These are phyloP conservation scores for Silybum marianum DNA, from an alignment of 129 eudicot species.

Conservation along the genomic window DNA sequence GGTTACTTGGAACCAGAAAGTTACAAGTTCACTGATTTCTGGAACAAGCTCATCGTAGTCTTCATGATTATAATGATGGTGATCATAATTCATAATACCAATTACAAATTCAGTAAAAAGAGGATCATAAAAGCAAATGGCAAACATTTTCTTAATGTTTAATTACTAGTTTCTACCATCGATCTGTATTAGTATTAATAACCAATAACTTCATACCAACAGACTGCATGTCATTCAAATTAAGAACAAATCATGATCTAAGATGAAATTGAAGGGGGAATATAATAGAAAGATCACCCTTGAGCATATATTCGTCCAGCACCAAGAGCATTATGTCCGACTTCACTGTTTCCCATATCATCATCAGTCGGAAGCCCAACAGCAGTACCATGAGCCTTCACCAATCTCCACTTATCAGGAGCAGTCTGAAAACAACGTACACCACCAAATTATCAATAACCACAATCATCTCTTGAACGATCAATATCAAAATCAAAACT, in stretches of 20 bases:
- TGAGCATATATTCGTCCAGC: slow-evolving; percentile 94
- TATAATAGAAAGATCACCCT: slow-evolving; percentile 47
- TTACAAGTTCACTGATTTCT: neutral
- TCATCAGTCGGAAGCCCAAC: slow-evolving; percentile 96
- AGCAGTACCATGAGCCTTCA: slow-evolving; percentile 90
- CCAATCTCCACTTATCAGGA: slow-evolving; percentile 89
- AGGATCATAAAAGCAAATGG: neutral
- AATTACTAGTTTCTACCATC: neutral
- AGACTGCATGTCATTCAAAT: neutral
- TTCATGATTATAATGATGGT: no score
- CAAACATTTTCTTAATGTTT: neutral
- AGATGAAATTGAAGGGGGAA: neutral
- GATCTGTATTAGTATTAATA: neutral
- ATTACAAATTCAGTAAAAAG: neutral
- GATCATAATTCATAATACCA: neutral
- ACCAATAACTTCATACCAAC: neutral
- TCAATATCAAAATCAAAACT: neutral
- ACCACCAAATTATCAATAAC: neutral
- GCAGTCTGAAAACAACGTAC: slow-evolving; percentile 54
- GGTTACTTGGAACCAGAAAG: no score
- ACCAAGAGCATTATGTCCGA: slow-evolving; percentile 98
- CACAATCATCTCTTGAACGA: neutral
- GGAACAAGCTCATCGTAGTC: neutral
- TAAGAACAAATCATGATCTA: neutral
- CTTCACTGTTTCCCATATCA: slow-evolving; percentile 99